These are phyloP conservation scores for Crataegus laevigata DNA, from an alignment of 306 rosid genomes.

Conservation along the genomic window DNA sequence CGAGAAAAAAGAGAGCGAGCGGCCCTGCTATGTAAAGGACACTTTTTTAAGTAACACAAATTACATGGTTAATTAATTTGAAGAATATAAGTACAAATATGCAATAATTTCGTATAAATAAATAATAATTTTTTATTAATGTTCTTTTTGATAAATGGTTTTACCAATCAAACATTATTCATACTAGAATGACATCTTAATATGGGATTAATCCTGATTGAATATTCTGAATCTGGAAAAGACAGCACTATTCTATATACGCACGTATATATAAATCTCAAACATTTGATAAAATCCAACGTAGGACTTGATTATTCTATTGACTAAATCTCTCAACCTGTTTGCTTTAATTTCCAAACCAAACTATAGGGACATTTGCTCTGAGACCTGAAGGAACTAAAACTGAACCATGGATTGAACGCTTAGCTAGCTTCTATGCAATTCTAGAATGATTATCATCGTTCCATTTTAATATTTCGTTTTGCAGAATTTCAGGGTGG, in stretches of 20 bases:
- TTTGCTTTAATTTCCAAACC: slow-evolving; percentile 38
- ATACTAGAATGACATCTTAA: neutral
- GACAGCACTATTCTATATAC: neutral
- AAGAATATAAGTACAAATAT: neutral
- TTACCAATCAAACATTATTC: neutral
- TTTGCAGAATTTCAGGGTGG: neutral
- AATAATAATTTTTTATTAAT: too few relatives aligned
- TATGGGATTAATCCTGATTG: too few relatives aligned
- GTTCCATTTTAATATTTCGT: neutral
- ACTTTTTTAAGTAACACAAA: neutral
- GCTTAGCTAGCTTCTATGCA: slow-evolving; percentile 9
- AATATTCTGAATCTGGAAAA: neutral
- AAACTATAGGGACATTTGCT: slow-evolving; percentile 23
- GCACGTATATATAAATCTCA: neutral
- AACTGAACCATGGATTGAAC: slow-evolving; percentile 8
- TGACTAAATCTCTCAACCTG: slow-evolving; percentile 32
- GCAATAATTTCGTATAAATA: neutral
- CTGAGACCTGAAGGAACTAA: neutral
- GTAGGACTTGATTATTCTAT: slow-evolving; percentile 10
- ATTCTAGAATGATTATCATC: neutral
- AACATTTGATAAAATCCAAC: slow-evolving; percentile 9
- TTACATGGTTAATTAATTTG: neutral
- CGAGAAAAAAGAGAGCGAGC: too few relatives aligned
- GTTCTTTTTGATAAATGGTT: neutral
- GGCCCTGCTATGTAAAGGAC: too few relatives aligned